Evolutionary conservation across 179 eudicot species (phyloP), one percentile per base, ranked within the genome.

Genomic region (Patellifolia procumbens): DNA sequence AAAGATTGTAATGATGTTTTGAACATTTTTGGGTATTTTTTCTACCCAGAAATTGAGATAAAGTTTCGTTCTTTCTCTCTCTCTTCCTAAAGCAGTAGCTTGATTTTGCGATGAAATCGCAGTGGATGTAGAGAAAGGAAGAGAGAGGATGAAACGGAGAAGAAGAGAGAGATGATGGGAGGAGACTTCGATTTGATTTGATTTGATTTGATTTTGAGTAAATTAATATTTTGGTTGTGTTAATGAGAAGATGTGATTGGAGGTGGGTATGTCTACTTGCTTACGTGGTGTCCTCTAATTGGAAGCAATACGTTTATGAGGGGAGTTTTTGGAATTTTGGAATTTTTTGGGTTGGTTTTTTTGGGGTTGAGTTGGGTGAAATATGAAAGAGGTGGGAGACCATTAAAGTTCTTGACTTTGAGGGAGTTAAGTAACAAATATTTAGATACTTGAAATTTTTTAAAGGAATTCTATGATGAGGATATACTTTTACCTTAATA

Each of bases 261-360:
- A 42, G 4, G 35, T 11, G 0, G 16, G 45, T n/a, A 32, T 24
- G 32, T 26, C 2, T 53, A 20, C 12, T 1, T 22, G 70, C 29
- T 76, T 51, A 72, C 32, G 74, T 76, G 83, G 83, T 39, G 28
- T 3, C 0, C 72, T 22, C n/a, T 26, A 48, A 81, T 76, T 76
- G 80, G 83, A 17, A 11, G 13, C 1, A 51, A 49, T 72, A 80
- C 80, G 75, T 79, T 79, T 43, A n/a, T 24, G 15, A 0, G 74
- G 2, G 37, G 52, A 51, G 11, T 0, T 72, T 37, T 56, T 13
- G n/a, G n/a, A n/a, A n/a, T 0, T 67, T 42, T 67, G 2, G 6
- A 37, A 39, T 39, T 39, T 67, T 67, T 46, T 48, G 43, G 0
- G 43, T 11, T 22, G 17, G 1, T 10, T 7, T 43, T 22, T 67